These are phyloP conservation scores for Iodosphaeria phyllophila DNA, from an alignment of 2,329 filamentous ascomycete species.

Conservation along the genomic window DNA sequence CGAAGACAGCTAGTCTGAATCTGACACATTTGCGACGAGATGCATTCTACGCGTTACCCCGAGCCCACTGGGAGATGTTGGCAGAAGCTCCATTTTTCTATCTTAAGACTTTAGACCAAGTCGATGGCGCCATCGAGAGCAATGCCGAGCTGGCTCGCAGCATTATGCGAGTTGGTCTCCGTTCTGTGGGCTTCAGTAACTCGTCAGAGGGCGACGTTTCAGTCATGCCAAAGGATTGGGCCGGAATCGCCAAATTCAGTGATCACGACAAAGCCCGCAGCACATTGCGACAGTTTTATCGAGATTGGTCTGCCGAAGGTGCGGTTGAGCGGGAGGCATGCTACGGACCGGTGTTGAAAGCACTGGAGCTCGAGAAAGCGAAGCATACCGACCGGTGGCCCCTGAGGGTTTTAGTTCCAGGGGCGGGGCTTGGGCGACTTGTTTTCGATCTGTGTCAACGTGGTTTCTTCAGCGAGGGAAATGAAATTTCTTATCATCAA, in stretches of 20 bases:
- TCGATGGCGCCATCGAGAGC: conserved; percentile 75
- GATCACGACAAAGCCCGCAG: conserved; percentile 87
- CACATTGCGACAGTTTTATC: conserved; percentile 82
- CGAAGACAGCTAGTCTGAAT: conserved; percentile 70
- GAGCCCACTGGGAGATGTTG: conserved; percentile 67
- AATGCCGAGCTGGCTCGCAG: conserved; percentile 70
- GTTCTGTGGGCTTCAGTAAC: conserved; percentile 38
- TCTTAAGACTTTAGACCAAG: conserved; percentile 54
- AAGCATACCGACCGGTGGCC: conserved; percentile 11
- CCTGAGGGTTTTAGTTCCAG: conserved; percentile 63
- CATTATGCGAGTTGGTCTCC: conserved; percentile 53
- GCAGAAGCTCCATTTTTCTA: conserved; percentile 68
- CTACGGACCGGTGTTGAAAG: conserved; percentile 54
- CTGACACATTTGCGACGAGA: conserved; percentile 79
- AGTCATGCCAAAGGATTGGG: conserved; percentile 41
- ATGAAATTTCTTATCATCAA: conserved; percentile 94
- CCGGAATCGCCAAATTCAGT: conserved; percentile 45
- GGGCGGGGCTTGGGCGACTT: conserved; percentile 72
- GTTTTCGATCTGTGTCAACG: conserved; percentile 67
- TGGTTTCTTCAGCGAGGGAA: conserved; percentile 68
- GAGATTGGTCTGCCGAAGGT: conserved; percentile 81
- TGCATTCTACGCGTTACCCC: conserved; percentile 80
- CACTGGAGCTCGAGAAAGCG: conserved; percentile 33
- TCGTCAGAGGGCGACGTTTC: conserved; percentile 18
- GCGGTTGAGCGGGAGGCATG: conserved; percentile 54